Percentiles rank a stretch among this genome's conserved stretches.
These are phyloP conservation scores for Peterozyma toletana DNA, from an alignment of 805 yeast species.

Conservation along the genomic window DNA sequence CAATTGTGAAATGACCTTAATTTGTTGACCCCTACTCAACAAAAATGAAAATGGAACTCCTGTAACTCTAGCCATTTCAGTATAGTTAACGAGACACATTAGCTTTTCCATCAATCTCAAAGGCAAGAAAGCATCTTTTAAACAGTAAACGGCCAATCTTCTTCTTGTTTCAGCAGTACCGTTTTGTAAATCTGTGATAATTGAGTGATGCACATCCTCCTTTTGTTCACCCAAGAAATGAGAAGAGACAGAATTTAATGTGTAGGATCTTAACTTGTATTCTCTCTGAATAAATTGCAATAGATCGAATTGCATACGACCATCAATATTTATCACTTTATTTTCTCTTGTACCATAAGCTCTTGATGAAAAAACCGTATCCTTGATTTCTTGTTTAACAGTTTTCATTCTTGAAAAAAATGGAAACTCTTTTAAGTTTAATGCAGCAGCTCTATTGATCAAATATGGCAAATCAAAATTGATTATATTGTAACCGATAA, in stretches of 20 bases:
- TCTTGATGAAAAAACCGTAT: conserved; percentile 80
- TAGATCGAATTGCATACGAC: conserved; percentile 90
- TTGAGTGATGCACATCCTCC: conserved; percentile 97
- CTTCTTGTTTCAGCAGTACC: conserved; percentile 91
- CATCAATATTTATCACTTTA: conserved; percentile 87
- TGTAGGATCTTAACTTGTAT: conserved; percentile 88
- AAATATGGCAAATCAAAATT: conserved; percentile 95
- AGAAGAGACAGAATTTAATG: conserved; percentile 91
- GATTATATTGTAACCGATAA: conserved; percentile 91
- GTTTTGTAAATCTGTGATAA: conserved; percentile 89
- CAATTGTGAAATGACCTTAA: conserved; percentile 91
- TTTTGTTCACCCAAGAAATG: conserved; percentile 92
- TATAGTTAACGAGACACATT: conserved; percentile 94
- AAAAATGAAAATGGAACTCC: conserved; percentile 95
- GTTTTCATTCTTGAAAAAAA: conserved; percentile 72
- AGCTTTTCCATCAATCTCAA: conserved; percentile 80
- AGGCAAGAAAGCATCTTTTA: conserved; percentile 93
- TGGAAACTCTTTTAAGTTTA: conserved; percentile 63
- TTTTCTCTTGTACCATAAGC: conserved; percentile 97
- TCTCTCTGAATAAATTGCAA: conserved; percentile 92
- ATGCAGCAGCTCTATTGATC: conserved; percentile 76
- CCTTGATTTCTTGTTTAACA: conserved; percentile 71
- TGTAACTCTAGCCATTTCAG: conserved; percentile 99
- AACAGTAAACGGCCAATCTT: conserved; percentile 92
- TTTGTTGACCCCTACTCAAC: conserved; percentile 91